A percentile compares a stretch with the other conserved stretches of the same genome.
These are phyloP conservation scores for Atkinsonella hypoxylon DNA, from an alignment of 2,329 filamentous ascomycete species.

Conservation along the genomic window DNA sequence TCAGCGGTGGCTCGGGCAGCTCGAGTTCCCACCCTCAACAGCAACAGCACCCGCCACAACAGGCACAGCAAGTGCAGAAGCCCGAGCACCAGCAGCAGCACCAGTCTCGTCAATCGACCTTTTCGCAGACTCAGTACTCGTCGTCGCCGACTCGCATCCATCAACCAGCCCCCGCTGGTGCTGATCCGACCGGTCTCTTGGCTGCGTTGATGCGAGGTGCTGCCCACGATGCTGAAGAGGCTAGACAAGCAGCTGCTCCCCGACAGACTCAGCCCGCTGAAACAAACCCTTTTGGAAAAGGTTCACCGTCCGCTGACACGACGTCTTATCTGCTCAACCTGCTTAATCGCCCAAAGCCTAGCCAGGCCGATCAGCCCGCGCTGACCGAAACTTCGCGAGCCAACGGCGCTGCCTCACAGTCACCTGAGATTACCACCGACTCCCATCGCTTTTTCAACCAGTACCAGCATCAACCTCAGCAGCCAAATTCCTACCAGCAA, in stretches of 20 bases:
- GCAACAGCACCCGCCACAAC: conserved; percentile 12
- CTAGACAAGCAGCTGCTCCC: conserved; percentile 13
- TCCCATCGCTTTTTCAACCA: conserved; percentile 17
- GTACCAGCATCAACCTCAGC: conserved; percentile 17
- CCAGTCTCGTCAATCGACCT: conserved; percentile 11
- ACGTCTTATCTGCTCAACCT: conserved; percentile 79
- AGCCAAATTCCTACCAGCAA: conserved; percentile 15
- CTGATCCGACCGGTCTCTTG: conserved; percentile 45
- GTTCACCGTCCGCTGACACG: conserved; percentile 52
- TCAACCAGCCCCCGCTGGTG: conserved; percentile 42
- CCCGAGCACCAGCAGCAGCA: conserved; percentile 15
- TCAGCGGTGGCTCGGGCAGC: conserved; percentile 29
- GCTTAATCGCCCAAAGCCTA: conserved; percentile 65
- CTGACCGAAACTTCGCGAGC: conserved; percentile 31
- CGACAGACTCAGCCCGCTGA: conserved; percentile 16
- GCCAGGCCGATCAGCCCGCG: conserved; percentile 39
- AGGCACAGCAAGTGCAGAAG: conserved; percentile 12
- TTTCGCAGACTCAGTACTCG: conserved; percentile 11
- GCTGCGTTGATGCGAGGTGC: conserved; percentile 49
- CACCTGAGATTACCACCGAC: conserved; percentile 20
- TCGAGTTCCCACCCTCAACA: conserved; percentile 19
- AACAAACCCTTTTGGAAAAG: conserved; percentile 29
- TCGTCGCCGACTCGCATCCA: conserved; percentile 33
- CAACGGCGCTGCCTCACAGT: conserved; percentile 33
- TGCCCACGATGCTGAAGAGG: conserved; percentile 32